A percentile compares a stretch with the other conserved stretches of the same genome.
Evolutionary conservation across 73 alveolate species (phyloP).

Genomic region (Paraurostyla sp.): DNA sequence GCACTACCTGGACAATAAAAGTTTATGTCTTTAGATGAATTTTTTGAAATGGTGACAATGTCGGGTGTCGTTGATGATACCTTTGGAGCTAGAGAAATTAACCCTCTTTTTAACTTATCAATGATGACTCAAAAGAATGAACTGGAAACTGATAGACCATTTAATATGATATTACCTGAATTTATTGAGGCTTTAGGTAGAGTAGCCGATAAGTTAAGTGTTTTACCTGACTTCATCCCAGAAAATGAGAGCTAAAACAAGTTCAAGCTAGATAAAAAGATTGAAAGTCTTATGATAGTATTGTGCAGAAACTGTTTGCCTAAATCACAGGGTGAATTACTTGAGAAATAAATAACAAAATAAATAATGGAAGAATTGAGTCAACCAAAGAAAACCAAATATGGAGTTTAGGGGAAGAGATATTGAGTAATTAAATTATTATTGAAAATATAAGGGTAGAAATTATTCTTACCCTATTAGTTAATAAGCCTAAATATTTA

Average conservation of each 20-base stretch:
- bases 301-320: slow-evolving; percentile 32
- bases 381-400: slow-evolving; percentile 39
- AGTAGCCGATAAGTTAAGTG: slow-evolving; percentile 80
- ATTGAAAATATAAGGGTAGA: no score
- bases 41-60: slow-evolving; percentile 71
- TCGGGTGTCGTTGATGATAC: slow-evolving; percentile 81
- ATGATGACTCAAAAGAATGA: slow-evolving; percentile 94
- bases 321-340: not conserved
- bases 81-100: slow-evolving; percentile 83
- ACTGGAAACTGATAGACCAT: slow-evolving; percentile 81
- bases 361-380: not conserved
- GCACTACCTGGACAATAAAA: slow-evolving; percentile 86
- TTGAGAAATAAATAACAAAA: slow-evolving; percentile 1
- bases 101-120: slow-evolving; percentile 76
- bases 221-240: slow-evolving; percentile 21
- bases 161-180: slow-evolving; percentile 84
- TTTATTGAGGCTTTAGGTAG: slow-evolving; percentile 89
- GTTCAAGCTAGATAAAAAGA: slow-evolving; percentile 44
- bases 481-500: no score
- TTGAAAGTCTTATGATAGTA: slow-evolving; percentile 37
- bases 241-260: slow-evolving; percentile 4
- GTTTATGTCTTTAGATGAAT: slow-evolving; percentile 87
- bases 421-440: not conserved
- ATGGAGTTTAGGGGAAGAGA: not conserved
- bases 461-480: no score